Conservation (phyloP, 1,284 basidiomycete genomes). For the Irpex sp. region DNA sequence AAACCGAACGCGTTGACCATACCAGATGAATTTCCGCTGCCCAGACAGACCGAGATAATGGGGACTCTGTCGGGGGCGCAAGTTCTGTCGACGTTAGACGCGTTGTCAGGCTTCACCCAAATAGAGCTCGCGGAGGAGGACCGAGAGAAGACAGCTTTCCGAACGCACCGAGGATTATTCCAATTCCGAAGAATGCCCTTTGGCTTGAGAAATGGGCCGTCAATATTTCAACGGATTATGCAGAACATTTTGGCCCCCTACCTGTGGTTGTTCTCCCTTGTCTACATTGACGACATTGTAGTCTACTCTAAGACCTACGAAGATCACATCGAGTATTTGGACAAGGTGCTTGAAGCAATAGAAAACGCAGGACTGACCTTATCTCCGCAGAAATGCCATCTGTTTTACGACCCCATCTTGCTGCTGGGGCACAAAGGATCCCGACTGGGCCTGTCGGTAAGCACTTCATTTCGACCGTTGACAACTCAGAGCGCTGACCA, state of each 20-base stretch:
- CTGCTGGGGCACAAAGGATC: slow-evolving; percentile 34
- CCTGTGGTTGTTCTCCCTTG: slow-evolving; percentile 36
- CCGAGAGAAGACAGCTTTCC: slow-evolving; percentile 35
- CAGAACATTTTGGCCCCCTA: slow-evolving; percentile 33
- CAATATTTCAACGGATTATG: slow-evolving; percentile 39
- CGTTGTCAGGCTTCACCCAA: slow-evolving; percentile 39
- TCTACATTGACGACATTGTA: slow-evolving; percentile 37
- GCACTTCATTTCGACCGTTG: no score
- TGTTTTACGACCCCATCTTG: slow-evolving; percentile 30
- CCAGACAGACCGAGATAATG: slow-evolving; percentile 35
- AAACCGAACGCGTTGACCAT: slow-evolving; percentile 31
- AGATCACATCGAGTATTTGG: background rate
- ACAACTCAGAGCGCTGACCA: no score
- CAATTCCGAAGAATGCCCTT: slow-evolving; percentile 42
- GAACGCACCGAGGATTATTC: slow-evolving; percentile 35
- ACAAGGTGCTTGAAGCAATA: slow-evolving; percentile 2
- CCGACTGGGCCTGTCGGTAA: slow-evolving; percentile 24
- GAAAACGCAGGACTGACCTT: slow-evolving; percentile 26
- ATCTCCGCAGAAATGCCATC: slow-evolving; percentile 31
- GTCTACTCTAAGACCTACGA: slow-evolving; percentile 30
- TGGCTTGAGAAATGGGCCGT: slow-evolving; percentile 36
- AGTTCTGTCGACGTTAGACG: slow-evolving; percentile 34
- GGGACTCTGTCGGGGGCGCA: slow-evolving; percentile 30
- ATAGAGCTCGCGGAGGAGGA: slow-evolving; percentile 28
- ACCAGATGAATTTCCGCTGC: slow-evolving; percentile 40